Base-by-base conservation (phyloP, 2,329 filamentous ascomycete genomes). In the Metarhizium anisopliae region DNA sequence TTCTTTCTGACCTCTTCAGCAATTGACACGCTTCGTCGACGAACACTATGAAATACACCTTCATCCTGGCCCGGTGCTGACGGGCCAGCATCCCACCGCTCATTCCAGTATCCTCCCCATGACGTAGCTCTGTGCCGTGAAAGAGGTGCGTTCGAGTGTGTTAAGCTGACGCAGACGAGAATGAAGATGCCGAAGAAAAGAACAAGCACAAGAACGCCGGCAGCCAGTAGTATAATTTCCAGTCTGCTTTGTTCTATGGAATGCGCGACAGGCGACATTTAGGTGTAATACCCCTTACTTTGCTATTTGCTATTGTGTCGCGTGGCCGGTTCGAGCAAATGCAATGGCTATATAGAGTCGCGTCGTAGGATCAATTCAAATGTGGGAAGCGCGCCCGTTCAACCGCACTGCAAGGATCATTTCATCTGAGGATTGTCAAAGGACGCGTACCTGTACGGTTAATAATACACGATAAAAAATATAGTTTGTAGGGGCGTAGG, bases 221-320 rank as follows among this genome's bases (percentile, higher is more conserved):
- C 56, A 13, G 70, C 68, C 30, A 74, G 59, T 30, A 71, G 59
- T 42, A 67, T 52, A 49, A 73, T 70, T 59, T 73, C 69, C 40
- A 69, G 55, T 47, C 64, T 63, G 54, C 59, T 65, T 38, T 64
- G 59, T n/a, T 69, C 65, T 47, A 66, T 45, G 38, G 63, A 61
- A 35, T 57, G 62, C 29, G 58, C 55, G 47, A 53, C 36, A 51
- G 66, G 54, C 50, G 64, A 38, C 67, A 68, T 68, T 47, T 29
- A 47, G 25, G 30, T 49, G 30, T 14, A 3, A 30, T 30, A 13
- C 16, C 2, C 25, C 6, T 30, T 16, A 11, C 20, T 30, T 14
- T 29, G 11, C 14, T 4, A 14, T 14, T 13, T 49, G 11, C 38
- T 16, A 5, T n/a, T 40, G 11, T 4, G 4, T 40, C 14, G 38